phyloP scores from a whole-genome alignment of 345 rosid species.

The Lumnitzera littorea region DNA sequence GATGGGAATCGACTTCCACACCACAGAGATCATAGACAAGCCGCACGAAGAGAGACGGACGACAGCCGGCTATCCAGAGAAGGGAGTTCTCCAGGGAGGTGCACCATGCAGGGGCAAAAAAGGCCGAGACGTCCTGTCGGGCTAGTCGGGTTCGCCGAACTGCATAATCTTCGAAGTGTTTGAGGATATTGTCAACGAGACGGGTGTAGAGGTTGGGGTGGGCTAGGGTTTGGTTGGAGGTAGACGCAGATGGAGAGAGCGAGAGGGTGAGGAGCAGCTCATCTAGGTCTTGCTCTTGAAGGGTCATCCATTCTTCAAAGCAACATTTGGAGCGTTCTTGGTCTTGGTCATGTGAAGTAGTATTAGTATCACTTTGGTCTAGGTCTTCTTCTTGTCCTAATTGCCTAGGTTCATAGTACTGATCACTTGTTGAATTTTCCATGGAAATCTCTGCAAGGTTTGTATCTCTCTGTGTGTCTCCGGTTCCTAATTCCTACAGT shows the following conservation, averaged over 20 bases:
- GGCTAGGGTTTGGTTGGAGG: not conserved
- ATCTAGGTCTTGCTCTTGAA: slow-evolving; percentile 17
- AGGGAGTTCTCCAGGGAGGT: slow-evolving; percentile 34
- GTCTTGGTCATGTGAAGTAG: not conserved
- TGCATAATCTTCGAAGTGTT: slow-evolving; percentile 19
- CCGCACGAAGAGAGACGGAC: slow-evolving; percentile 35
- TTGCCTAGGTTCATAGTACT: no score
- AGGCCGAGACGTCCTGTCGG: slow-evolving; percentile 8
- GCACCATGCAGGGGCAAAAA: slow-evolving; percentile 32
- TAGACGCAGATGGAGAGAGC: no score
- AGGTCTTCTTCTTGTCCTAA: no score
- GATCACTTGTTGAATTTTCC: no score
- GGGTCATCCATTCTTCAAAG: slow-evolving; percentile 24
- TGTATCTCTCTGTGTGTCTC: no score
- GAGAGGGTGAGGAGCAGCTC: slow-evolving; percentile 11
- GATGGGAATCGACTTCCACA: slow-evolving; percentile 17
- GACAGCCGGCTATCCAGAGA: slow-evolving; percentile 39
- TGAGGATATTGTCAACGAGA: slow-evolving; percentile 8
- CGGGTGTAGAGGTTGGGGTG: not conserved
- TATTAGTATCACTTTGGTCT: no score
- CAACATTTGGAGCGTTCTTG: slow-evolving; percentile 1
- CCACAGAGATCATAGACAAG: slow-evolving; percentile 26
- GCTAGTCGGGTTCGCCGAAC: slow-evolving; percentile 13
- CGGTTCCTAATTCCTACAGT: no score
- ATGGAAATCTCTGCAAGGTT: no score